Conservation (phyloP, 768 basidiomycete species). For the Rhizopogon sp. region DNA sequence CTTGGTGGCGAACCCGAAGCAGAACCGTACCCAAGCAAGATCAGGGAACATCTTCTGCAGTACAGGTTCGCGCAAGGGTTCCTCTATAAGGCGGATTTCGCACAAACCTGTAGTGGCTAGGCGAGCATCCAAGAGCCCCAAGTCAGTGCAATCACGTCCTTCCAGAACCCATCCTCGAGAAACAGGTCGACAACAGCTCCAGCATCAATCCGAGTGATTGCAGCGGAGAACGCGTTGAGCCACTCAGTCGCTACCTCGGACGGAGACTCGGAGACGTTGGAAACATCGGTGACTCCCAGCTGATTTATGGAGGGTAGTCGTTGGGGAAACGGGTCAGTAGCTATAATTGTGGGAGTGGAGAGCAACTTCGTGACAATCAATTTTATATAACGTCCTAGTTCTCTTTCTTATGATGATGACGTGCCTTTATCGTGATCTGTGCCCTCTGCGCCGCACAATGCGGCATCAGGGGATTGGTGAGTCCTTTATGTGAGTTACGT, state of each 20-base stretch:
- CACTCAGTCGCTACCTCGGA: conserved; percentile 19
- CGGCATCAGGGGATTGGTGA: too few species aligned
- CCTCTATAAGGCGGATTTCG: conserved; percentile 15
- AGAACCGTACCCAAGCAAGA: conserved; percentile 49
- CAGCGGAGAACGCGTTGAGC: conserved; percentile 19
- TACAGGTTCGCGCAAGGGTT: conserved; percentile 19
- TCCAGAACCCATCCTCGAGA: conserved; percentile 37
- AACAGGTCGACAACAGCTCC: conserved; percentile 19
- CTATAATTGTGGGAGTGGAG: too few species aligned
- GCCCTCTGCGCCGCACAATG: too few species aligned
- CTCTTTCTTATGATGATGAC: too few species aligned
- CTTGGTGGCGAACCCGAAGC: conserved; percentile 50
- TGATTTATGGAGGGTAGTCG: too few species aligned
- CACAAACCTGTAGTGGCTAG: conserved; percentile 22
- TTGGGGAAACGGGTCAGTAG: too few species aligned
- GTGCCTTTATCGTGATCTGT: too few species aligned
- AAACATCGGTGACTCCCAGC: too few species aligned
- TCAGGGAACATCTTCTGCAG: conserved; percentile 43
- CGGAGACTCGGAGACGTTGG: conserved; percentile 3
- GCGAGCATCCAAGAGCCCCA: conserved; percentile 42
- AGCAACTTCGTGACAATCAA: too few species aligned
- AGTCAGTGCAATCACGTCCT: conserved; percentile 48
- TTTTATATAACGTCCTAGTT: too few species aligned
- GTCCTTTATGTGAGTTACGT: too few species aligned
- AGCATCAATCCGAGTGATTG: conserved; percentile 14